These are phyloP conservation scores for Lachnellula suecica DNA, from an alignment of 2,329 filamentous ascomycete genomes.

Conservation along the genomic window DNA sequence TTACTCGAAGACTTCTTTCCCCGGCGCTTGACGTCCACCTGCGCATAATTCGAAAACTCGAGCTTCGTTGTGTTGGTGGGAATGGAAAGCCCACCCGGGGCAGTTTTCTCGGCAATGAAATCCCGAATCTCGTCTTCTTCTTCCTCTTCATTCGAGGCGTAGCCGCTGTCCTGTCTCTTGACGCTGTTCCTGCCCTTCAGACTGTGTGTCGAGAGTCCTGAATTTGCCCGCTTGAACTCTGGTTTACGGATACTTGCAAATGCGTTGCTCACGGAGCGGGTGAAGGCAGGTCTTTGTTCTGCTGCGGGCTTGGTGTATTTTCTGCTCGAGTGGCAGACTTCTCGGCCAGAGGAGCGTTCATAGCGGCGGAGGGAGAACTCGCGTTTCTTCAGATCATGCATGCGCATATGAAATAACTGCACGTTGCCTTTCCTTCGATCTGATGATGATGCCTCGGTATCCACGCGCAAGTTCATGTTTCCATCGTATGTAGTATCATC, in stretches of 20 bases:
- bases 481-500: conserved; percentile 89
- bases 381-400: conserved; percentile 84
- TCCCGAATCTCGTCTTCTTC: conserved; percentile 21
- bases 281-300: conserved; percentile 36
- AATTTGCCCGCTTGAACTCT: conserved; percentile 41
- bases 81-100: conserved; percentile 18
- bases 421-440: conserved; percentile 58
- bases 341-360: conserved; percentile 86
- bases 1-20: conserved; percentile 63
- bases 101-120: conserved; percentile 31
- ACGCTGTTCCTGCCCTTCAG: conserved; percentile 12
- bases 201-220: conserved; percentile 18
- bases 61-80: conserved; percentile 81
- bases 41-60: conserved; percentile 96
- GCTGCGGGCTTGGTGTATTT: conserved; percentile 59
- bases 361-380: conserved; percentile 92
- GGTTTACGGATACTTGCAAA: conserved; percentile 43
- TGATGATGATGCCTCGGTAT: conserved; percentile 64
- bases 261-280: conserved; percentile 60
- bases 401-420: conserved; percentile 87
- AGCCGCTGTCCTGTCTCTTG: conserved; percentile 51
- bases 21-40: conserved; percentile 75
- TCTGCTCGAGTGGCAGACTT: conserved; percentile 82
- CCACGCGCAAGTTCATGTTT: conserved; percentile 93
- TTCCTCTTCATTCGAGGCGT: conserved; percentile 48